Evolutionary conservation across 2,329 filamentous ascomycete genomes (phyloP).

Genomic region (Epichloe hybrida): DNA sequence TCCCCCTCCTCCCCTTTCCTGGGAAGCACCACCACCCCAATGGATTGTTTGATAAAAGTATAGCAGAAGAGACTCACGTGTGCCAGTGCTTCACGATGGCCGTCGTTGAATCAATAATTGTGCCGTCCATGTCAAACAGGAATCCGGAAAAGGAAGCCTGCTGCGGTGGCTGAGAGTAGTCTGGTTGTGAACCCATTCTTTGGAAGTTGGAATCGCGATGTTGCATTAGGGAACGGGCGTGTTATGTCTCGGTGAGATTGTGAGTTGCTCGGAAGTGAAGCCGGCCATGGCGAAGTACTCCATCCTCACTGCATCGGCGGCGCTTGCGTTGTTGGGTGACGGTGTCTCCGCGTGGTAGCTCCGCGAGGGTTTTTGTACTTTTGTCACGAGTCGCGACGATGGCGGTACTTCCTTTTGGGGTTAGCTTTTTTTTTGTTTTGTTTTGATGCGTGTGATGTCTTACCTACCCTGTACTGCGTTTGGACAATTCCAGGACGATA

Average conservation of each 20-base stretch:
- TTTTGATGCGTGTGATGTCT: too few species aligned
- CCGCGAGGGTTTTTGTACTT: conserved; percentile 7
- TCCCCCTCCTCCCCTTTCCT: background rate
- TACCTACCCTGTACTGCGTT: too few species aligned
- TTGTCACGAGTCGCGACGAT: background rate
- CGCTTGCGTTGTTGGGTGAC: too few species aligned
- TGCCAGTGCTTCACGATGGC: conserved; percentile 72
- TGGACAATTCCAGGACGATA: too few species aligned
- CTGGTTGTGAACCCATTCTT: conserved; percentile 21
- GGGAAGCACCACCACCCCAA: too few species aligned
- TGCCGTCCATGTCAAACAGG: conserved; percentile 69
- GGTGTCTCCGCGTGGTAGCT: conserved; percentile 14
- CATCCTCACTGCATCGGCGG: too few species aligned
- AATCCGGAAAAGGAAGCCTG: conserved; percentile 39
- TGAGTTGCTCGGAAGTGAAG: too few species aligned
- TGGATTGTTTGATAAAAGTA: too few species aligned
- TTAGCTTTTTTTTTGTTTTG: background rate
- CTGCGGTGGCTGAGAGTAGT: conserved; percentile 30
- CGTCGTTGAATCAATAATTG: conserved; percentile 67
- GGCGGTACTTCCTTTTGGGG: conserved; percentile 6
- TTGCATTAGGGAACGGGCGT: too few species aligned
- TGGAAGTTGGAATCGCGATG: too few species aligned
- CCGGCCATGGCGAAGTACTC: too few species aligned
- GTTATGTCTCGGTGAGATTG: too few species aligned
- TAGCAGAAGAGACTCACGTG: conserved; percentile 29